Evolutionary conservation across 371 early-diverging fungal genomes (phyloP).

Genomic region (Circinella umbellata): DNA sequence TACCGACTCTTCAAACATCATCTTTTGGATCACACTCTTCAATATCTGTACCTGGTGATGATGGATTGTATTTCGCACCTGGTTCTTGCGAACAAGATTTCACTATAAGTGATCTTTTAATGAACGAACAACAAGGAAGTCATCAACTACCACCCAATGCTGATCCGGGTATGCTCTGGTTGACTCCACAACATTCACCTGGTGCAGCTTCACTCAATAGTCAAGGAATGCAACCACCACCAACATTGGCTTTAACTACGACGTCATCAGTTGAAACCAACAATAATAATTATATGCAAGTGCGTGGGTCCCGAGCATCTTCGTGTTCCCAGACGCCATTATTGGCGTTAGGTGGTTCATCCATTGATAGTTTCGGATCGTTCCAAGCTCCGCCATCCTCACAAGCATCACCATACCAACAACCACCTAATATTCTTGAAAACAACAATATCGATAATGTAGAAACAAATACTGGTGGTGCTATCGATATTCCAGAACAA

Average conservation of each 20-base stretch:
- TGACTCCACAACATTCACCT: conserved; percentile 3
- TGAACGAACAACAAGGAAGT: neutral
- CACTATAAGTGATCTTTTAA: neutral
- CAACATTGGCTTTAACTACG: conserved; percentile 4
- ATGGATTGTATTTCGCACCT: neutral
- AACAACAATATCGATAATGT: neutral
- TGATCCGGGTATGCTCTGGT: neutral
- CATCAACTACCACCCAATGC: neutral
- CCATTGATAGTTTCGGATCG: conserved; percentile 8
- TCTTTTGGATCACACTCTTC: conserved; percentile 6
- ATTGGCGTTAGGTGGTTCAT: conserved; percentile 2
- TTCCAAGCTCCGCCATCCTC: conserved; percentile 4
- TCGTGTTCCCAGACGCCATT: conserved; percentile 9
- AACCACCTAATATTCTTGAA: neutral
- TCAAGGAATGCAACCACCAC: neutral
- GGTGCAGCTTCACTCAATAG: neutral
- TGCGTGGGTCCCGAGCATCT: conserved; percentile 1
- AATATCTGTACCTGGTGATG: neutral
- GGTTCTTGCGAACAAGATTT: neutral
- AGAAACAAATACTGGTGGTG: neutral
- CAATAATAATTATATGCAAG: conserved; percentile 1
- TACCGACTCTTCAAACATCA: neutral
- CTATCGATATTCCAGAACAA: neutral
- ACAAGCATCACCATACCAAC: neutral
- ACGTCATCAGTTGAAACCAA: conserved; percentile 11